phyloP scores from a whole-genome alignment of 176 grass and related monocot genomes.

The Elaeis guineensis region DNA sequence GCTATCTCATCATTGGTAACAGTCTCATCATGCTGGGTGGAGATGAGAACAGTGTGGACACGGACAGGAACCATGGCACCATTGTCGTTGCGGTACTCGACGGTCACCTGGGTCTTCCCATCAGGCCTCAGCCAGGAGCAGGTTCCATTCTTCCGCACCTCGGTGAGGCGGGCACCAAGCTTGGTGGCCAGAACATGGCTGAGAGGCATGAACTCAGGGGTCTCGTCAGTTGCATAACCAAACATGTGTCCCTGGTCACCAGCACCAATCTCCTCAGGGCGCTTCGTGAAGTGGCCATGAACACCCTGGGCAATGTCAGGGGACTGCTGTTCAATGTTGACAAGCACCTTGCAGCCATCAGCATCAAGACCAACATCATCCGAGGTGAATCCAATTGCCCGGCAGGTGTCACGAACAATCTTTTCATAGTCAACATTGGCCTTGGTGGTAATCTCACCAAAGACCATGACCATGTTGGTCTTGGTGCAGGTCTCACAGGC shows the following conservation, averaged over 20 bases:
- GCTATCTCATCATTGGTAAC: slow-evolving; percentile 43
- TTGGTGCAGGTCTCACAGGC: slow-evolving; percentile 54
- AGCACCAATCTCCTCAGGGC: slow-evolving; percentile 47
- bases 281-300: slow-evolving; percentile 44
- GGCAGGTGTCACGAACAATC: slow-evolving; percentile 49
- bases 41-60: slow-evolving; percentile 49
- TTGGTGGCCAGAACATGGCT: slow-evolving; percentile 58
- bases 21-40: slow-evolving; percentile 45
- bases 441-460: slow-evolving; percentile 52
- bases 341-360: slow-evolving; percentile 43
- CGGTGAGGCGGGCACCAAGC: slow-evolving; percentile 49
- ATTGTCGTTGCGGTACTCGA: slow-evolving; percentile 40
- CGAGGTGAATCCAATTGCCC: slow-evolving; percentile 36
- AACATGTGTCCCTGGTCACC: slow-evolving; percentile 54
- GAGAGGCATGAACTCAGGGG: slow-evolving; percentile 47
- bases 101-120: slow-evolving; percentile 55
- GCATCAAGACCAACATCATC: slow-evolving; percentile 49
- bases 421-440: slow-evolving; percentile 42
- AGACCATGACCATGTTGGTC: slow-evolving; percentile 52
- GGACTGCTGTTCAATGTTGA: slow-evolving; percentile 53
- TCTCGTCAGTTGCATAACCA: slow-evolving; percentile 45
- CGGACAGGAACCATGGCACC: slow-evolving; percentile 44
- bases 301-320: slow-evolving; percentile 39
- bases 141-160: slow-evolving; percentile 49
- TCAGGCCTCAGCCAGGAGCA: slow-evolving; percentile 55